Conservation (phyloP, 2,329 filamentous ascomycete species). For the Trichophyton mentagrophytes region DNA sequence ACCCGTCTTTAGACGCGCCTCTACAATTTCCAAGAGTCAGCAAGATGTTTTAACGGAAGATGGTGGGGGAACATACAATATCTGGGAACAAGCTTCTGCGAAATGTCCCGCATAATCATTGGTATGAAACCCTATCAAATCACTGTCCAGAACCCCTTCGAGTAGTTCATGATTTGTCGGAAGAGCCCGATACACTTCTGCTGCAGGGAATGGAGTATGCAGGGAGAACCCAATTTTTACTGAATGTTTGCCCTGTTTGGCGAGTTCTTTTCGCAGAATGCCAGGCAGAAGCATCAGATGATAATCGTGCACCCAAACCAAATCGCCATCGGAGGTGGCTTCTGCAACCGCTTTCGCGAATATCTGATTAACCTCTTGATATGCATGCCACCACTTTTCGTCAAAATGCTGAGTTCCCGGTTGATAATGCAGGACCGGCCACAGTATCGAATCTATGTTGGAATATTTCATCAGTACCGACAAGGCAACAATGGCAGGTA, state of each 20-base stretch:
- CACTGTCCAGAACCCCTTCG: conserved; percentile 76
- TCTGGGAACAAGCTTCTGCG: conserved; percentile 78
- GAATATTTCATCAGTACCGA: neutral
- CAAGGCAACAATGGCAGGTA: neutral
- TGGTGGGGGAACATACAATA: conserved; percentile 44
- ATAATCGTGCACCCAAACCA: conserved; percentile 88
- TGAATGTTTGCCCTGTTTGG: conserved; percentile 56
- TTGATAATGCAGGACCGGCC: conserved; percentile 95
- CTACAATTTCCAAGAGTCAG: conserved; percentile 21
- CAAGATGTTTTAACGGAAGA: neutral
- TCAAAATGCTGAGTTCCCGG: conserved; percentile 88
- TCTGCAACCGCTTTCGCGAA: conserved; percentile 82
- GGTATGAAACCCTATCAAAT: conserved; percentile 89
- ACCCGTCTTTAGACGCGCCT: conserved; percentile 94
- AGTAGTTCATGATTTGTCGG: conserved; percentile 80
- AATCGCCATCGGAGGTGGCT: conserved; percentile 80
- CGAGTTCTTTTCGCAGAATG: conserved; percentile 68
- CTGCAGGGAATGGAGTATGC: conserved; percentile 88
- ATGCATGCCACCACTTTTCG: conserved; percentile 83
- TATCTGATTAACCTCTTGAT: conserved; percentile 80
- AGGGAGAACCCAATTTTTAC: conserved; percentile 85
- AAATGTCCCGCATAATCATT: conserved; percentile 93
- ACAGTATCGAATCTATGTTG: conserved; percentile 69
- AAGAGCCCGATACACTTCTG: conserved; percentile 83
- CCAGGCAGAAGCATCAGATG: conserved; percentile 81